Base-by-base conservation (phyloP, 2,329 filamentous ascomycete genomes). In the Dryadomyces quercus-mongolicae region DNA sequence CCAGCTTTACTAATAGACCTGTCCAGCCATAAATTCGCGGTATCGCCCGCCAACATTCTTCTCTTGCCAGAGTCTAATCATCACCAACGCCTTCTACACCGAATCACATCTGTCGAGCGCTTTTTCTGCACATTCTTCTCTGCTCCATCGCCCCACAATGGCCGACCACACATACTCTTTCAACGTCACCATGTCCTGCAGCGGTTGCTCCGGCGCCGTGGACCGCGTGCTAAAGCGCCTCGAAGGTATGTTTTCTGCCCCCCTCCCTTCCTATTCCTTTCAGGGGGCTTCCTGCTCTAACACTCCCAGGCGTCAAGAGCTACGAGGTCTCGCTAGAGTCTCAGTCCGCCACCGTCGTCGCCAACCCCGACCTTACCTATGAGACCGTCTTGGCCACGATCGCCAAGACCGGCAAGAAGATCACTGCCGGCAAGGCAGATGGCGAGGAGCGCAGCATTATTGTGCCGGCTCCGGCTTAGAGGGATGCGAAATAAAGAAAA, bases 201-300 rank as follows among this genome's bases (percentile, higher is more conserved):
- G 88, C 67, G 93, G 93, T 69, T 98, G 93, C 84, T 96, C 91
- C 48, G 90, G 91, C 65, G 93, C 93, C 61, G 79, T 98, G 47
- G 87, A 95, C 72, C 81, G 90, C 52, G 90, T 96, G 48, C 82
- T 98, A 60, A 92, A 88, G 75, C 95, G 89, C 74, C 82, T 95
- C 2, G 86, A 94, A 20, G 90, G 91, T 95, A 67, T 60, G 34
- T 44, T 42, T 50, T 44, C 40, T 21, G 57, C 34, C 20, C 21
- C 34, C 16, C 36, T n/a, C 44, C 31, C 16, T 52, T 21, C 46
- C 43, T 42, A 36, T 21, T 45, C 9, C 13, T 2, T 15, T 15
- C 38, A 6, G n/a, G n/a, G n/a, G n/a, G 25, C 6, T 15, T 4
- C 10, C 53, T 36, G 20, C 55, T 49, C 46, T 58, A 43, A 58